Conservation (phyloP, 148 eudicot species). For the Chenopodium quinoa region DNA sequence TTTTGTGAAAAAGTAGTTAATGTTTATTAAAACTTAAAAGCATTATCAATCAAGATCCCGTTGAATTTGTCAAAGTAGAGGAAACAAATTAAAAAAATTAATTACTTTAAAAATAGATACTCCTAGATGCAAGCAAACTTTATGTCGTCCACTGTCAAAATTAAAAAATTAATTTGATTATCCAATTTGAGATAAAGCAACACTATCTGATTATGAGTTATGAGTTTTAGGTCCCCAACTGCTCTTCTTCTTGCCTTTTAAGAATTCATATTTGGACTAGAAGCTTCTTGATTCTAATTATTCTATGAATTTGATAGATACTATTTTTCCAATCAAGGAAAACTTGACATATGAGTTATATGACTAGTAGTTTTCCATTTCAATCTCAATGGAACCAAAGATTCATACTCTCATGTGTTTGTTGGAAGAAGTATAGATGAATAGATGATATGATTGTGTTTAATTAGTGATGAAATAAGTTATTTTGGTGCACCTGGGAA, state of each 20-base stretch:
- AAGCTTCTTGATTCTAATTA: constrained; percentile 3
- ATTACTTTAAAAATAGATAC: background rate
- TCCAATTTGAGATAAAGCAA: constrained; percentile 19
- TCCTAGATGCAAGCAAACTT: constrained; percentile 9
- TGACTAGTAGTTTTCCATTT: background rate
- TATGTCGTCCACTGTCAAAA: constrained; percentile 1
- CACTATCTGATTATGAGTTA: constrained; percentile 14
- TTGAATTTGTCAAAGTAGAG: constrained; percentile 1
- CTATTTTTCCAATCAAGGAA: background rate
- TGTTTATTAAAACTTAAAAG: background rate
- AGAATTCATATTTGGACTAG: background rate
- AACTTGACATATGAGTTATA: background rate
- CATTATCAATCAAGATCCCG: background rate
- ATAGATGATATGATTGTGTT: too few relatives aligned
- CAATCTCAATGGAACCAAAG: background rate
- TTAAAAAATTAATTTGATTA: background rate
- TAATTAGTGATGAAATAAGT: too few relatives aligned
- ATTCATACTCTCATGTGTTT: background rate
- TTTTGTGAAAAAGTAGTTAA: background rate
- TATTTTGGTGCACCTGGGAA: too few relatives aligned
- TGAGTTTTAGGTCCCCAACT: background rate
- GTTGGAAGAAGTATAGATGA: background rate
- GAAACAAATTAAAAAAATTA: background rate
- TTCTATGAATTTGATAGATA: background rate
- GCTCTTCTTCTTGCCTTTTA: constrained; percentile 1